These are phyloP conservation scores for Globisporangium yorkense DNA, from an alignment of 352 stramenopile species.

Conservation along the genomic window DNA sequence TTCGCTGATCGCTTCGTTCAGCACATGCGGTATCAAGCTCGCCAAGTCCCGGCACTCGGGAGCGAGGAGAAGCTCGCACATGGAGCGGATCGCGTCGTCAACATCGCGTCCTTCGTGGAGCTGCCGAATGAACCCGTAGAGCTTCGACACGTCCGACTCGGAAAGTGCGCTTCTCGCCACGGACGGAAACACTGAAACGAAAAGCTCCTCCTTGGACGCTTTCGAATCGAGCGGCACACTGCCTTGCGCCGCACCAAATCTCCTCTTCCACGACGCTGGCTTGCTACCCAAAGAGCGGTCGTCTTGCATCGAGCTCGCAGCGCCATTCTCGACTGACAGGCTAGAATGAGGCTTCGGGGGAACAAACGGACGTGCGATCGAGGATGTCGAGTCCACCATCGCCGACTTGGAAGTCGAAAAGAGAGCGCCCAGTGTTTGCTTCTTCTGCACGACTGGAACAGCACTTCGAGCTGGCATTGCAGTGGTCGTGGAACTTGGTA, in stretches of 20 bases:
- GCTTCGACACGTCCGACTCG: conserved; percentile 32
- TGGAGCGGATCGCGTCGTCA: conserved; percentile 28
- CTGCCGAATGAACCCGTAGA: conserved; percentile 59
- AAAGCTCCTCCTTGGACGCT: conserved; percentile 15
- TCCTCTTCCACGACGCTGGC: conserved; percentile 20
- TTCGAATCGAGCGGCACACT: not conserved
- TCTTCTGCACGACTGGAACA: conserved; percentile 17
- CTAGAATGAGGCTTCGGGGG: conserved; percentile 19
- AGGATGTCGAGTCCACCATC: conserved; percentile 63
- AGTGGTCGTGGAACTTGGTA: not conserved
- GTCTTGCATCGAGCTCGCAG: not conserved
- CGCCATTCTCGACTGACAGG: not conserved
- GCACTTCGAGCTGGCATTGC: not conserved
- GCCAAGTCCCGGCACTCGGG: conserved; percentile 44
- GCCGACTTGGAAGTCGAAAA: conserved; percentile 41
- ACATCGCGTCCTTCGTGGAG: conserved; percentile 38
- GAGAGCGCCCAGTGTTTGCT: conserved; percentile 46
- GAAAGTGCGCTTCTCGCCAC: conserved; percentile 52
- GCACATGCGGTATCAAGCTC: conserved; percentile 57
- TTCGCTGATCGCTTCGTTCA: conserved; percentile 34
- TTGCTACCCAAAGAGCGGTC: not conserved
- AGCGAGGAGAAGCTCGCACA: conserved; percentile 47
- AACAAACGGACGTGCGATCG: conserved; percentile 59
- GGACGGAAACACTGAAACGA: conserved; percentile 33
- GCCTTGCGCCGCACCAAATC: conserved; percentile 15